phyloP scores from a whole-genome alignment of 2,329 filamentous ascomycete species.

The Metarhizium brunneum region DNA sequence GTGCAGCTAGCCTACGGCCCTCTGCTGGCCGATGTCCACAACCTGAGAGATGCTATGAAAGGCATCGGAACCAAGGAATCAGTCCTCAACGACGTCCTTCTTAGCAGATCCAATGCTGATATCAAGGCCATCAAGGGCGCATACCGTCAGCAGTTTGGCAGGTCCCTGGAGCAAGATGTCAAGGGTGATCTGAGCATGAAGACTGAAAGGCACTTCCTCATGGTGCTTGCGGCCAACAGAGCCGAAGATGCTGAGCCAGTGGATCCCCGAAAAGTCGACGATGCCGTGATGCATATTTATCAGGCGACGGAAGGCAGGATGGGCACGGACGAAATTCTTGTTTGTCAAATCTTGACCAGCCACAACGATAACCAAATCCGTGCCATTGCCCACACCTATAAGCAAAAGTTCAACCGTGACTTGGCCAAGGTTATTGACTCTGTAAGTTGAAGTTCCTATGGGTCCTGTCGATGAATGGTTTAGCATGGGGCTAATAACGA shows the following conservation, averaged over 20 bases:
- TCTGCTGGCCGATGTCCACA: conserved; percentile 63
- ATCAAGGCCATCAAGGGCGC: conserved; percentile 74
- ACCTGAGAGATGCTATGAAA: conserved; percentile 61
- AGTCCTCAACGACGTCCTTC: conserved; percentile 76
- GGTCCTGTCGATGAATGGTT: not conserved
- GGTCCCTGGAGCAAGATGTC: conserved; percentile 62
- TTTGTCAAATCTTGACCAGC: conserved; percentile 68
- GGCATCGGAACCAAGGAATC: conserved; percentile 80
- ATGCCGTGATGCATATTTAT: conserved; percentile 69
- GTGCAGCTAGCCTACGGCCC: conserved; percentile 72
- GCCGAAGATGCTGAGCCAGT: conserved; percentile 71
- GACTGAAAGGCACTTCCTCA: conserved; percentile 76
- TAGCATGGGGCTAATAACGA: not conserved
- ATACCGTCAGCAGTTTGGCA: conserved; percentile 60
- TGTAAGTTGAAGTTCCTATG: conserved; percentile 27
- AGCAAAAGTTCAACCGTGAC: conserved; percentile 58
- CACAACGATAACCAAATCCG: conserved; percentile 77
- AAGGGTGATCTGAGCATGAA: conserved; percentile 74
- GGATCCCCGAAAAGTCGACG: conserved; percentile 62
- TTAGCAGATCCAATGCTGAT: conserved; percentile 79
- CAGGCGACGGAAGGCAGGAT: conserved; percentile 64
- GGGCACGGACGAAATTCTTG: conserved; percentile 64
- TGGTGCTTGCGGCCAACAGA: conserved; percentile 65
- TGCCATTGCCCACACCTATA: conserved; percentile 69
- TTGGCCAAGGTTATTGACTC: conserved; percentile 67